Evolutionary conservation across 345 rosid species (phyloP).

Genomic region (Eucalyptus pauciflora): DNA sequence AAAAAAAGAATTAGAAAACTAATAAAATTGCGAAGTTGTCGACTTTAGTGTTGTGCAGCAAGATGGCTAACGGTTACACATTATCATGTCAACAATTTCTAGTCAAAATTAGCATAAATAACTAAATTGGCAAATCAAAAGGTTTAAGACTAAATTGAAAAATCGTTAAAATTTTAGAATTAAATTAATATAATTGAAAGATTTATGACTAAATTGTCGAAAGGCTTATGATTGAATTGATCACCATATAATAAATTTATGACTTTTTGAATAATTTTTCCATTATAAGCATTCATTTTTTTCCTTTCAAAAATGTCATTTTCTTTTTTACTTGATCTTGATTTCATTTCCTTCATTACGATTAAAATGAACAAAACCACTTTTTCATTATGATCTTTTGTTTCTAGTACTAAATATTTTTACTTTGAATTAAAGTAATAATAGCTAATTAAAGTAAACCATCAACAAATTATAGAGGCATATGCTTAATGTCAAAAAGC

Average conservation of each 20-base stretch:
- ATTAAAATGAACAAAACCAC: not conserved
- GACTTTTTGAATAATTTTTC: not conserved
- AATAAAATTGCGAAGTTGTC: not conserved
- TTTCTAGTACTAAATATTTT: not conserved
- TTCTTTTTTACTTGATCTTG: not conserved
- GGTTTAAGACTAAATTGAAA: not conserved
- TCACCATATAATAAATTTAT: not conserved
- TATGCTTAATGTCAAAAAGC: not conserved
- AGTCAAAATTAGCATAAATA: not conserved
- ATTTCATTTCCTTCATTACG: not conserved
- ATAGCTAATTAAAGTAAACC: not conserved
- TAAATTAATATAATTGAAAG: not conserved
- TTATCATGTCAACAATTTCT: not conserved
- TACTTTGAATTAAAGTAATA: not conserved
- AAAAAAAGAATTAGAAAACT: not conserved
- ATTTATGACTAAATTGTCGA: accelerated
- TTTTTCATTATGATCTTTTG: not conserved
- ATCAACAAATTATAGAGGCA: not conserved
- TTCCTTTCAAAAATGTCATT: not conserved
- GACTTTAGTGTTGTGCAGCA: not conserved
- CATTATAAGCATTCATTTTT: not conserved
- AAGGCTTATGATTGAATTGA: accelerated
- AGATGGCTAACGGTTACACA: no score
- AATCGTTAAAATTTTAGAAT: not conserved
- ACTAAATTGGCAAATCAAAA: not conserved